phyloP scores from a whole-genome alignment of 2,329 filamentous ascomycete species.

The Furcasterigmium sp. region DNA sequence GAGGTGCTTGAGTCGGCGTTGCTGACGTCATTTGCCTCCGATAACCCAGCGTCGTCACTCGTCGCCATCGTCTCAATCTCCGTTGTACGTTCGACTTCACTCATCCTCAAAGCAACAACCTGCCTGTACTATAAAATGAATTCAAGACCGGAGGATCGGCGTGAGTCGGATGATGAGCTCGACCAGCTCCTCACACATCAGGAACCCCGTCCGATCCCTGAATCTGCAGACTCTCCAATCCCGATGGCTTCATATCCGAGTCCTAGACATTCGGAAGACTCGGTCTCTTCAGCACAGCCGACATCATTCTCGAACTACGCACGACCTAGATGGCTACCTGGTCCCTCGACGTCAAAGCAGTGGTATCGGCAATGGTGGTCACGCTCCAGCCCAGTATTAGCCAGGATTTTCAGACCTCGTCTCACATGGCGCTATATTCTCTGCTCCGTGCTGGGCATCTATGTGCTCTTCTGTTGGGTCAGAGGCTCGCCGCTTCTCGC shows the following conservation, averaged over 20 bases:
- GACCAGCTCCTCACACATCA: not conserved
- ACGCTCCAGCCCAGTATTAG: not conserved
- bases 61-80: not conserved
- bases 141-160: not conserved
- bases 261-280: not conserved
- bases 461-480: constrained; percentile 33
- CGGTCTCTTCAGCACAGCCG: not conserved
- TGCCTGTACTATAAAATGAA: not conserved
- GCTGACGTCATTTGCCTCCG: not conserved
- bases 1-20: not conserved
- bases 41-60: not conserved
- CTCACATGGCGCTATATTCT: constrained; percentile 27
- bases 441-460: constrained; percentile 20
- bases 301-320: not conserved
- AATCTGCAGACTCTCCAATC: not conserved
- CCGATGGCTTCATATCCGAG: not conserved
- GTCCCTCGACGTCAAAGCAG: not conserved
- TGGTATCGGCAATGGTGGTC: not conserved
- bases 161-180: not conserved
- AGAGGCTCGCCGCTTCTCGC: constrained; percentile 36
- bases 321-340: not conserved
- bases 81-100: not conserved
- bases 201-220: not conserved
- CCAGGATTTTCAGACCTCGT: constrained; percentile 22
- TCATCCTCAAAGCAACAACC: not conserved